Conservation (phyloP, 345 rosid genomes). For the Rhodomyrtus tomentosa region DNA sequence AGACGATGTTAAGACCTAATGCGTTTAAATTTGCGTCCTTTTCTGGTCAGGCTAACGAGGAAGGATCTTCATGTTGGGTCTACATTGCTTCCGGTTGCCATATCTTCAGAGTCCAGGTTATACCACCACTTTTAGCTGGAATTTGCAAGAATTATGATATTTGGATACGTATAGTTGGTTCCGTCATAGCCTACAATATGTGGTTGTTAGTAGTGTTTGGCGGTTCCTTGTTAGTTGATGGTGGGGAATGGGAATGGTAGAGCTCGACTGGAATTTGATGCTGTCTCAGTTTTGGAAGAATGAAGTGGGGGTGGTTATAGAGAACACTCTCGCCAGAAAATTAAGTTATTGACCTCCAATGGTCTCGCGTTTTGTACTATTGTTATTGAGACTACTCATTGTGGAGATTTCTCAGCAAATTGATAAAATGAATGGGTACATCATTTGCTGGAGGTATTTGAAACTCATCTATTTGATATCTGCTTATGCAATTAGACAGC, state of each 20-base stretch:
- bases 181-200: background rate
- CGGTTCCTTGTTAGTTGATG: background rate
- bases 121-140: background rate
- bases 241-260: background rate
- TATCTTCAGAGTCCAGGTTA: slow-evolving; percentile 39
- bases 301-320: background rate
- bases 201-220: background rate
- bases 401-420: background rate
- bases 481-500: background rate
- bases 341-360: background rate
- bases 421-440: background rate
- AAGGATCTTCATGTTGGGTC: slow-evolving; percentile 33
- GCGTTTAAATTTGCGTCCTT: background rate
- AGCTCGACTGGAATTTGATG: background rate
- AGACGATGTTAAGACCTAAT: background rate
- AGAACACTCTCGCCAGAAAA: background rate
- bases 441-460: background rate
- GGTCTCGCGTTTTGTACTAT: background rate
- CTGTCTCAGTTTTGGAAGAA: background rate
- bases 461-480: background rate
- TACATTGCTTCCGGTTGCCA: slow-evolving; percentile 60
- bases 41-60: slow-evolving; percentile 24
- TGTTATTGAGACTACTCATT: background rate
- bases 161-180: background rate
- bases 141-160: background rate